Evolutionary conservation across 2,329 filamentous ascomycete genomes (phyloP).

Genomic region (Xylaria sp.): DNA sequence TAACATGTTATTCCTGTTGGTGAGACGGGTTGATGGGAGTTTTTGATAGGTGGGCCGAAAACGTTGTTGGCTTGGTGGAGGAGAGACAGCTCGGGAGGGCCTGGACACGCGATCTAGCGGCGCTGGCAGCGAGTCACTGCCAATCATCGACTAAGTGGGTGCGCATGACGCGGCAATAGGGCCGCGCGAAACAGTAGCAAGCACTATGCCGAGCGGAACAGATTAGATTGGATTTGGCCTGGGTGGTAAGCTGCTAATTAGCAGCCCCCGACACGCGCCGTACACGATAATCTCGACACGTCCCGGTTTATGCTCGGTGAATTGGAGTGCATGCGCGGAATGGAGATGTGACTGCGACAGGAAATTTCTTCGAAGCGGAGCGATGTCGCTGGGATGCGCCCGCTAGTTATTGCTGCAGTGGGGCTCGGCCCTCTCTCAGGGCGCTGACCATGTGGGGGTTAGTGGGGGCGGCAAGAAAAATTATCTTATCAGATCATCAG

Average conservation of each 20-base stretch:
- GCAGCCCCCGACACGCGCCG: slow-evolving; percentile 19
- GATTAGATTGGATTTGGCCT: slow-evolving; percentile 25
- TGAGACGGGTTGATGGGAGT: slow-evolving; percentile 10
- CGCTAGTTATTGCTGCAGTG: background rate
- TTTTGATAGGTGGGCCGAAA: slow-evolving; percentile 24
- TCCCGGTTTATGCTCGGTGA: slow-evolving; percentile 37
- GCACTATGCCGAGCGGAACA: slow-evolving; percentile 29
- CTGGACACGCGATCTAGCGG: slow-evolving; percentile 16
- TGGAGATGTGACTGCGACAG: slow-evolving; percentile 17
- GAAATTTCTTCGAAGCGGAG: slow-evolving; percentile 26
- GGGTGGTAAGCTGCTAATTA: slow-evolving; percentile 27
- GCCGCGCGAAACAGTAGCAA: slow-evolving; percentile 11
- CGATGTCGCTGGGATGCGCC: slow-evolving; percentile 25
- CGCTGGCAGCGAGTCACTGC: slow-evolving; percentile 27
- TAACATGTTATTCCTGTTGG: slow-evolving; percentile 31
- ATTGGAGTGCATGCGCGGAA: slow-evolving; percentile 23
- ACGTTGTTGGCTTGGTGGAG: slow-evolving; percentile 23
- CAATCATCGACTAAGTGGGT: slow-evolving; percentile 33
- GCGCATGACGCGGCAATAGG: slow-evolving; percentile 20
- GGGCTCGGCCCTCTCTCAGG: background rate
- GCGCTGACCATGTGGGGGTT: slow-evolving; percentile 9
- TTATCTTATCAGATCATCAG: slow-evolving; percentile 35
- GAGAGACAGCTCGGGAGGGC: slow-evolving; percentile 19
- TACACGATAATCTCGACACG: slow-evolving; percentile 27
- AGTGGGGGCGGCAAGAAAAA: background rate